These are phyloP conservation scores for Lachnellula hyalina DNA, from an alignment of 2,329 filamentous ascomycete species.

Conservation along the genomic window DNA sequence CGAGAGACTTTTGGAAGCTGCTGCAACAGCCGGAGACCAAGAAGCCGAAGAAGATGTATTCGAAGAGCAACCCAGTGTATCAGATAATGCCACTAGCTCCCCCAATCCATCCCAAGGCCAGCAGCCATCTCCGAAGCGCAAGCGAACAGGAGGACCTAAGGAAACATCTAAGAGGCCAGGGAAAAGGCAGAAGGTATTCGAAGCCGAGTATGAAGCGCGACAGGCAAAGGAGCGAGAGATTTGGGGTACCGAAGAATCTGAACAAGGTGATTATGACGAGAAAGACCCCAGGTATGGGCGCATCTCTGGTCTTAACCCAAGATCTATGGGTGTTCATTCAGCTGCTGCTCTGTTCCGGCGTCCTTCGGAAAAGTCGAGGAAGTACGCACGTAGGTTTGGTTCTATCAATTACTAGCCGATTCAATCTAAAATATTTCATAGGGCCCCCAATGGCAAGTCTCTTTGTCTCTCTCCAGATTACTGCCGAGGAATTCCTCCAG, in stretches of 20 bases:
- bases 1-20: conserved; percentile 25
- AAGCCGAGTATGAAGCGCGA: conserved; percentile 12
- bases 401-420: not conserved
- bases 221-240: conserved; percentile 25
- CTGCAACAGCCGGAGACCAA: conserved; percentile 21
- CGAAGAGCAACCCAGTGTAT: not conserved
- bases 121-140: not conserved
- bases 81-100: not conserved
- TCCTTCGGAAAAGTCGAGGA: conserved; percentile 26
- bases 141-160: not conserved
- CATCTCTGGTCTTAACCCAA: conserved; percentile 16
- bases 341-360: conserved; percentile 27
- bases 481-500: conserved; percentile 25
- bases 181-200: conserved; percentile 9
- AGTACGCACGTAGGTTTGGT: conserved; percentile 26
- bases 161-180: not conserved
- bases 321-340: conserved; percentile 26
- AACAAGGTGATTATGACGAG: conserved; percentile 12
- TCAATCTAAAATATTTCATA: conserved; percentile 9
- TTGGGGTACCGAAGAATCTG: conserved; percentile 25
- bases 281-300: conserved; percentile 2
- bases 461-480: conserved; percentile 25
- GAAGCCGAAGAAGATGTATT: not conserved
- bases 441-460: conserved; percentile 29
- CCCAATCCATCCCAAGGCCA: not conserved